Evolutionary conservation across 208 protist species (phyloP).

Genomic region (Endotrypanum monterogeii): DNA sequence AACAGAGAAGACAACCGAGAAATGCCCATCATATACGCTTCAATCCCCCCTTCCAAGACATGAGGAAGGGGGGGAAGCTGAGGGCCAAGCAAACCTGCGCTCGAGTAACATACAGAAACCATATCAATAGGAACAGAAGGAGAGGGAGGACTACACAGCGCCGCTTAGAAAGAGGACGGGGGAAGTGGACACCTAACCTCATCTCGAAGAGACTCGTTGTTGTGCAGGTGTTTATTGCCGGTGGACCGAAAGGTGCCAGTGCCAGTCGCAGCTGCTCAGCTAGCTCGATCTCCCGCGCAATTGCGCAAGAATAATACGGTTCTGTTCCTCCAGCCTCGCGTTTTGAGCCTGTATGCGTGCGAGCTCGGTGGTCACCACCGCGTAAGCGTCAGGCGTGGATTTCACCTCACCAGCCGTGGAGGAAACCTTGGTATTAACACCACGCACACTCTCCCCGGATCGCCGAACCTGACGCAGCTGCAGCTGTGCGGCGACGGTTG

Average conservation of each 20-base stretch:
- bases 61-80: too few relatives aligned
- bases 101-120: too few relatives aligned
- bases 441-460: conserved; percentile 14
- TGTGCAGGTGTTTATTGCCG: background rate
- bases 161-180: background rate
- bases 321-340: conserved; percentile 58
- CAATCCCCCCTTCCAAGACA: too few relatives aligned
- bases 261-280: too few relatives aligned
- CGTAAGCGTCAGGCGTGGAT: background rate
- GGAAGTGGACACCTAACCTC: background rate
- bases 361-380: conserved; percentile 41
- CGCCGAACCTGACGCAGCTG: conserved; percentile 37
- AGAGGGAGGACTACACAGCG: too few relatives aligned
- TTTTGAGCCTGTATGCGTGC: conserved; percentile 57
- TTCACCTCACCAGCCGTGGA: background rate
- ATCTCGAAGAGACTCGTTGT: background rate
- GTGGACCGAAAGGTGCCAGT: background rate
- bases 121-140: too few relatives aligned
- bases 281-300: conserved; percentile 15
- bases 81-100: too few relatives aligned
- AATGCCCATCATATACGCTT: too few relatives aligned
- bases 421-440: background rate
- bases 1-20: too few relatives aligned
- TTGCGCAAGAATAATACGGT: conserved; percentile 47
- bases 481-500: conserved; percentile 40